Evolutionary conservation across 352 stramenopile genomes (phyloP).

Genomic region (Hyaloperonospora brassicae): DNA sequence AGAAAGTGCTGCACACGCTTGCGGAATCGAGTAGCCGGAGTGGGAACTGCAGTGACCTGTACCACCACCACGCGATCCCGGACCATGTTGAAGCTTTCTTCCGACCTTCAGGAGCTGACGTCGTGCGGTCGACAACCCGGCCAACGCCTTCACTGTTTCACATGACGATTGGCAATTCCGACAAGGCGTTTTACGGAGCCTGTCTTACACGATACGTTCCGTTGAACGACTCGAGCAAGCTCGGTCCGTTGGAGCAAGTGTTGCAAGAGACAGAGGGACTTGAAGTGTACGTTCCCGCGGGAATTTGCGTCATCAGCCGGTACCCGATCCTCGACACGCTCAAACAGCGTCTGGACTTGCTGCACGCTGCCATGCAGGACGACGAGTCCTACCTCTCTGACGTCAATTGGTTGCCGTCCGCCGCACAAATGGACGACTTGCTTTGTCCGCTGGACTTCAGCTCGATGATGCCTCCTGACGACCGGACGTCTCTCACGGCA

Average conservation of each 20-base stretch:
- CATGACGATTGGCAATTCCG: constrained; percentile 74
- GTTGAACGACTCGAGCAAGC: constrained; percentile 51
- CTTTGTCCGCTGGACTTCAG: constrained; percentile 62
- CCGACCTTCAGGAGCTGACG: constrained; percentile 44
- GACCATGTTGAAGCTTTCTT: constrained; percentile 84
- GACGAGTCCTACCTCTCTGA: constrained; percentile 48
- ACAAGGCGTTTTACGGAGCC: constrained; percentile 76
- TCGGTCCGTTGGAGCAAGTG: constrained; percentile 68
- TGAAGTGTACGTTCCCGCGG: constrained; percentile 65
- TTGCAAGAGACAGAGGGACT: constrained; percentile 76
- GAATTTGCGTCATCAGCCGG: constrained; percentile 74
- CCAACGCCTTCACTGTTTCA: constrained; percentile 69
- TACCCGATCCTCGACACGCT: constrained; percentile 78
- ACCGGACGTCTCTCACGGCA: constrained; percentile 33
- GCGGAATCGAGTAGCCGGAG: constrained; percentile 32
- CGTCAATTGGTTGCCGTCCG: constrained; percentile 48
- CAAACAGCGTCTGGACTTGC: constrained; percentile 53
- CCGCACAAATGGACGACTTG: constrained; percentile 49
- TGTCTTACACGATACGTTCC: constrained; percentile 77
- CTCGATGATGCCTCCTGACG: constrained; percentile 18
- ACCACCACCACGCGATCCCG: constrained; percentile 69
- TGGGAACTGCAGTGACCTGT: constrained; percentile 49
- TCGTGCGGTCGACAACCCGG: constrained; percentile 47
- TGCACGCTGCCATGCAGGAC: constrained; percentile 53
- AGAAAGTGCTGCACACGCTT: constrained; percentile 65